Evolutionary conservation across 2,329 filamentous ascomycete species (phyloP), one percentile per base, ranked within the genome.

Genomic region (Fusarium coffeatum): DNA sequence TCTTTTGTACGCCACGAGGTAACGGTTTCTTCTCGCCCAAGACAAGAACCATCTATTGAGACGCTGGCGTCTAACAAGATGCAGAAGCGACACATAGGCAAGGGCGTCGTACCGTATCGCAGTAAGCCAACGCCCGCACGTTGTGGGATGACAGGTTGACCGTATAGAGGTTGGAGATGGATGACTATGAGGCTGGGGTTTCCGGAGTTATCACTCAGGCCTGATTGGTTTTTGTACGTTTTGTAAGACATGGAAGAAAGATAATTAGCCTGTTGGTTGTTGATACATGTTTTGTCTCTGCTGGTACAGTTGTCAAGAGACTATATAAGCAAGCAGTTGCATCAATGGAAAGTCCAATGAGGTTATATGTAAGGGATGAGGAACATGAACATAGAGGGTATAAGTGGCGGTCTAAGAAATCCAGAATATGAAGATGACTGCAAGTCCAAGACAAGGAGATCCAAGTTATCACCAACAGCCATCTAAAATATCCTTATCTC

Each of bases 131-230:
- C 70, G 60, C 66, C 63, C 70, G 72, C 70, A 71, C 55, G 68
- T 71, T 72, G 72, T 25, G 53, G 27, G 48, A 74, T 71, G 63
- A 61, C 70, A 73, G 69, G 67, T 59, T 57, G 63, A 59, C 70
- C 71, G 67, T 62, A 64, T 59, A 27, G 34, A 57, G 18, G 60
- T 55, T 53, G 49, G 51, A 51, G 32, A 37, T 45, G 16, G 20
- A 61, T 48, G 53, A 59, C 50, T 50, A 25, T 40, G 42, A 56
- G 69, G 28, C 40, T 58, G n/a, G 23, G 13, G 23, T 27, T 27
- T 27, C 34, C 34, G 34, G 7, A 16, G 20, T 27, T 25, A 22
- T 37, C 11, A 13, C 16, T 43, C 15, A 28, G 42, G 43, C 12
- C 9, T 60, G 55, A 71, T 71, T 70, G 63, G 67, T 3, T 45